phyloP scores from a whole-genome alignment of 139 green algal genomes.

The Chlamydomonas schloesseri region DNA sequence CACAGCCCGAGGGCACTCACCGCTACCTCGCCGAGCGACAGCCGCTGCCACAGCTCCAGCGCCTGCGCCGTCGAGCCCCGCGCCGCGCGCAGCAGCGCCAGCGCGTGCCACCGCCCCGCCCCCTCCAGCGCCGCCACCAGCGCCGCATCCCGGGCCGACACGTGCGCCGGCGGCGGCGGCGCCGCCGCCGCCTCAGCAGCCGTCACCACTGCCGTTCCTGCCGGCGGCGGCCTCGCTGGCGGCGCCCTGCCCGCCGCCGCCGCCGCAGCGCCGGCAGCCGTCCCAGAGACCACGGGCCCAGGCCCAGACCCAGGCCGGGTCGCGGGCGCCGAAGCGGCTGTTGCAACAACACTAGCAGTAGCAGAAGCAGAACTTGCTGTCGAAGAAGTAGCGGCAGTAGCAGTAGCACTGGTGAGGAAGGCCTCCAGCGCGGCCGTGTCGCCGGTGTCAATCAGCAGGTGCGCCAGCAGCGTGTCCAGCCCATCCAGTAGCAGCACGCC shows the following conservation, averaged over 20 bases:
- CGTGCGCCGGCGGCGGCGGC: neutral
- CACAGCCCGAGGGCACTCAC: neutral
- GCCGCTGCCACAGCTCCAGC: slow-evolving; percentile 56
- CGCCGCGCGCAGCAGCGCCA: slow-evolving; percentile 56
- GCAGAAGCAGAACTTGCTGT: too few species aligned
- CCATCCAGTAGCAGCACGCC: slow-evolving; percentile 47
- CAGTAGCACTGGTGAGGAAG: neutral
- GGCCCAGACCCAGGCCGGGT: too few species aligned
- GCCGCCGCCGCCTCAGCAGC: neutral
- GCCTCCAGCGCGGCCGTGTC: slow-evolving; percentile 1
- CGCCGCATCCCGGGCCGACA: slow-evolving; percentile 27
- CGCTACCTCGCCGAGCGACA: slow-evolving; percentile 46
- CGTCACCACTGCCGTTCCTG: neutral
- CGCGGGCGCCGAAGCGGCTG: too few species aligned
- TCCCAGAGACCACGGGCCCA: too few species aligned
- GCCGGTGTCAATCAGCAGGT: slow-evolving; percentile 65
- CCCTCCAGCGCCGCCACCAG: slow-evolving; percentile 38
- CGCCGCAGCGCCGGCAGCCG: too few species aligned
- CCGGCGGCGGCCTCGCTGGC: neutral
- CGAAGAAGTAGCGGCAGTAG: too few species aligned
- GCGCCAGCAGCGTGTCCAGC: slow-evolving; percentile 75
- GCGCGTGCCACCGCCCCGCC: slow-evolving; percentile 49
- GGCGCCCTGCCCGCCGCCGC: too few species aligned
- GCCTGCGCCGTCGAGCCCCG: slow-evolving; percentile 37
- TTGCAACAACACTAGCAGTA: too few species aligned